Conservation (phyloP, 2,329 filamentous ascomycete species). For the Corniculantispora saksenae region DNA sequence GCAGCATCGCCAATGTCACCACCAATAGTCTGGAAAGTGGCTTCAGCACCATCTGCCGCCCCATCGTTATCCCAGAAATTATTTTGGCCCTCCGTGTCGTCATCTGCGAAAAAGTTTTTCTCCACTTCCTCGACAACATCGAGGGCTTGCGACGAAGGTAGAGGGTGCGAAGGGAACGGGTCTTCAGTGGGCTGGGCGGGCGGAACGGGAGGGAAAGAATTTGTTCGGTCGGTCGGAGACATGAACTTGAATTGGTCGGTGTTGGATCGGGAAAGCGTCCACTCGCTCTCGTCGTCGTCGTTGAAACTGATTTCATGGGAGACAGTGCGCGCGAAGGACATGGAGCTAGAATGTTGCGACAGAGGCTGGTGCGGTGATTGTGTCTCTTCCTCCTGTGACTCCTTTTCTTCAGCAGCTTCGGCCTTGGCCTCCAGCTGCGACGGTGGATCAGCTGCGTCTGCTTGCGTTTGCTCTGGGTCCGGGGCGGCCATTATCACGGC, state of each 20-base stretch:
- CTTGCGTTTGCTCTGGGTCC: not conserved
- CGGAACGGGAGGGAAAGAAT: constrained; percentile 63
- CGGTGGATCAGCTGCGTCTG: too few species aligned
- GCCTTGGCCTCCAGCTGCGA: not conserved
- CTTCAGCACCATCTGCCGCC: not conserved
- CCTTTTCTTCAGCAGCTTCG: not conserved
- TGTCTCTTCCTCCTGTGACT: not conserved
- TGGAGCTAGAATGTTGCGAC: constrained; percentile 59
- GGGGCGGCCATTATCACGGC: not conserved
- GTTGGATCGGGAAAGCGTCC: constrained; percentile 52
- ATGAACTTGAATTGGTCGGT: constrained; percentile 63
- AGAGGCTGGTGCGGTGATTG: constrained; percentile 1
- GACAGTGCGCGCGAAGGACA: constrained; percentile 65
- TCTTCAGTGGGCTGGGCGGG: constrained; percentile 34
- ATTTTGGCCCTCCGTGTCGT: constrained; percentile 32
- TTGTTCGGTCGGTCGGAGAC: constrained; percentile 57
- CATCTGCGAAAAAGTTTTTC: constrained; percentile 46
- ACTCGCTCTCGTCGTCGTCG: constrained; percentile 62
- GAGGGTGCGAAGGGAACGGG: constrained; percentile 37
- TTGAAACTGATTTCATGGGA: constrained; percentile 62
- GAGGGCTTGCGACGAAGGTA: constrained; percentile 53
- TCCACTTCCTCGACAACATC: constrained; percentile 57
- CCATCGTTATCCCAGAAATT: constrained; percentile 17
- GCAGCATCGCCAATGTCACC: constrained; percentile 43
- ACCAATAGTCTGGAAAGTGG: constrained; percentile 38